These are phyloP conservation scores for Rubus idaeus DNA, from an alignment of 306 rosid genomes.

Conservation along the genomic window DNA sequence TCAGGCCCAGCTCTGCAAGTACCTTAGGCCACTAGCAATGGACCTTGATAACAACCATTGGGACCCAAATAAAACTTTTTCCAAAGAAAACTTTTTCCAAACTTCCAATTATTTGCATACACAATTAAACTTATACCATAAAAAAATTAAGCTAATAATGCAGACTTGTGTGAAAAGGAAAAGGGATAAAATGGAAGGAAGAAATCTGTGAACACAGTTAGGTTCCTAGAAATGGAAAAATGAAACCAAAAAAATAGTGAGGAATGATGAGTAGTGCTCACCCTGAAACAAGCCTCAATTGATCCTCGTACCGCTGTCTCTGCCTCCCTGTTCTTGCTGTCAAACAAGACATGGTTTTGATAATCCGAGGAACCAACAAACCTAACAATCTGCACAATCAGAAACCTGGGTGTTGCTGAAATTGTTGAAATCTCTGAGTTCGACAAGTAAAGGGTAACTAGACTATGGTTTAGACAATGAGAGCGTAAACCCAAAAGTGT, in stretches of 20 bases:
- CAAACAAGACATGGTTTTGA: conserved; percentile 21
- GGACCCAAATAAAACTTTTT: no score
- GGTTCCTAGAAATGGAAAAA: not conserved
- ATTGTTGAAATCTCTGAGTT: not conserved
- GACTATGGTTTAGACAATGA: not conserved
- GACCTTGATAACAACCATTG: not conserved
- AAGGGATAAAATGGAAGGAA: not conserved
- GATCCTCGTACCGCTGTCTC: conserved; percentile 33
- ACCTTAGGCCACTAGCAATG: not conserved
- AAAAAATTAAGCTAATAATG: conserved; percentile 1
- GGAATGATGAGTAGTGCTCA: not conserved
- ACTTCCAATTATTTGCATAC: not conserved
- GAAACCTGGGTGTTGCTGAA: not conserved
- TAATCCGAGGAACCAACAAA: not conserved
- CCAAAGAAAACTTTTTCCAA: no score
- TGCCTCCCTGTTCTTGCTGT: conserved; percentile 34
- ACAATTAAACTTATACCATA: not conserved
- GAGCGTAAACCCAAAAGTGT: not conserved
- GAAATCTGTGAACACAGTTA: not conserved
- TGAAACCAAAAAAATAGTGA: not conserved
- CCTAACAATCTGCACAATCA: conserved; percentile 1
- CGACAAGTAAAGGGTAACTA: not conserved
- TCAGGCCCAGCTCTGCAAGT: conserved; percentile 8
- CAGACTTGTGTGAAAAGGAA: not conserved
- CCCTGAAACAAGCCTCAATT: conserved; percentile 39